Evolutionary conservation across 2,329 filamentous ascomycete genomes (phyloP).

Genomic region (Akanthomyces dipterigenus): DNA sequence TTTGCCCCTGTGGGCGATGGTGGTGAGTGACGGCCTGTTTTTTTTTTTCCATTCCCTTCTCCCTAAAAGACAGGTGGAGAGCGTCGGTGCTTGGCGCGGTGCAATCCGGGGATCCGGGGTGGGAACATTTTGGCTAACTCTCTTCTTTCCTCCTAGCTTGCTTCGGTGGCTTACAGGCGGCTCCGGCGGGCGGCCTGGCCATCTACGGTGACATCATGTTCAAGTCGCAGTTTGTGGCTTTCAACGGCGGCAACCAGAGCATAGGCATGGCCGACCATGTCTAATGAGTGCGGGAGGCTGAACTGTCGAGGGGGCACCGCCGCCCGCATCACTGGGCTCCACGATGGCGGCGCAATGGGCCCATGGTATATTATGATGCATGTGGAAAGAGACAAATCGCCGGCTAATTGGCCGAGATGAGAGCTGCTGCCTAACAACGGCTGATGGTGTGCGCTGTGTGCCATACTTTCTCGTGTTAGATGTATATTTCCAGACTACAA

Average conservation of each 20-base stretch:
- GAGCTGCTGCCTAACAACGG: neutral
- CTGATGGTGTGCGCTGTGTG: neutral
- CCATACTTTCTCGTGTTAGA: neutral
- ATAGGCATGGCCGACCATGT: constrained; percentile 40
- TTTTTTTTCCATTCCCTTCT: neutral
- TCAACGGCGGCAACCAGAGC: constrained; percentile 48
- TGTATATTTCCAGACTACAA: neutral
- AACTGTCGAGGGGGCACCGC: neutral
- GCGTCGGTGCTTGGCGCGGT: constrained; percentile 1
- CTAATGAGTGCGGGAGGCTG: neutral
- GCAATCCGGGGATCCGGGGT: constrained; percentile 6
- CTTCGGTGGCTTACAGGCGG: constrained; percentile 62
- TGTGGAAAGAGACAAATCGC: neutral
- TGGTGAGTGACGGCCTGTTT: constrained; percentile 38
- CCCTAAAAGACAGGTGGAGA: neutral
- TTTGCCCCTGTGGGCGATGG: constrained; percentile 44
- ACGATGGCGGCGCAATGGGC: constrained; percentile 2
- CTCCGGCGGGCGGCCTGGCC: constrained; percentile 43
- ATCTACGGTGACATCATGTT: constrained; percentile 59
- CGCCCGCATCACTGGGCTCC: neutral
- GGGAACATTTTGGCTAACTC: neutral
- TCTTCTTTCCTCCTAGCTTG: constrained; percentile 37
- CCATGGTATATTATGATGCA: neutral
- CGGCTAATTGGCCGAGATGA: neutral
- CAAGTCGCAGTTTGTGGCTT: constrained; percentile 54